Conservation (phyloP, 495 filamentous ascomycete species). For the Podospora bellae-mahoneyi region DNA sequence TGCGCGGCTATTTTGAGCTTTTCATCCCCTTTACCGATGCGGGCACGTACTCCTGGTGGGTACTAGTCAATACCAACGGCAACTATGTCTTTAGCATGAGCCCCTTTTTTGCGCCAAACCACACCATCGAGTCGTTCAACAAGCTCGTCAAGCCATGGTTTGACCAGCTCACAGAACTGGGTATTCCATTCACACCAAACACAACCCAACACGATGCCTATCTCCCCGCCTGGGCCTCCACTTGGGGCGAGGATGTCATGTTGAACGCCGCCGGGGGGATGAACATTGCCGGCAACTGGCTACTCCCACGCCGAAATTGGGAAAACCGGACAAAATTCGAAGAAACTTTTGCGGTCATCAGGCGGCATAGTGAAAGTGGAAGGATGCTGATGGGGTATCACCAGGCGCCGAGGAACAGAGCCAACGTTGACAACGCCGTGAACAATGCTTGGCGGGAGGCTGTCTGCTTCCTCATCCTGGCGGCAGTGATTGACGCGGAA, state of each 20-base stretch:
- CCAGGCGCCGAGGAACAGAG: slow-evolving; percentile 8
- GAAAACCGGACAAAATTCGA: slow-evolving; percentile 12
- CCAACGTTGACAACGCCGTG: slow-evolving; percentile 11
- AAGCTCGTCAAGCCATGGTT: slow-evolving; percentile 15
- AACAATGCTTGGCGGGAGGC: slow-evolving; percentile 8
- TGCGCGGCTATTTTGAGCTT: slow-evolving; percentile 40
- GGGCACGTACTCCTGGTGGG: slow-evolving; percentile 6
- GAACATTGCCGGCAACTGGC: slow-evolving; percentile 12
- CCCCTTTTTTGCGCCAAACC: slow-evolving; percentile 18
- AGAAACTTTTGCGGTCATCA: slow-evolving; percentile 12
- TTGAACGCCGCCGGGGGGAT: slow-evolving; percentile 13
- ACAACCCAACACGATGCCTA: slow-evolving; percentile 8
- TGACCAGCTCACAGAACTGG: slow-evolving; percentile 9
- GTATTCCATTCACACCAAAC: slow-evolving; percentile 7
- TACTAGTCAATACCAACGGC: not conserved
- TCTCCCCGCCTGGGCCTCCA: slow-evolving; percentile 8
- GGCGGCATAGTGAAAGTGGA: slow-evolving; percentile 2
- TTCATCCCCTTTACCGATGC: slow-evolving; percentile 7
- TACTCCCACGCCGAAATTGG: slow-evolving; percentile 16
- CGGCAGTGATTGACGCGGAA: not conserved
- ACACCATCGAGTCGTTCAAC: slow-evolving; percentile 17
- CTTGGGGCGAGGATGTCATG: slow-evolving; percentile 8
- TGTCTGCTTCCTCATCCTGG: slow-evolving; percentile 12
- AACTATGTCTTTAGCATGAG: not conserved
- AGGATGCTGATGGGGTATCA: slow-evolving; percentile 12